Evolutionary conservation across 2,329 filamentous ascomycete genomes (phyloP), one percentile per base, ranked within the genome.

Genomic region (Dactylellina cionopaga): DNA sequence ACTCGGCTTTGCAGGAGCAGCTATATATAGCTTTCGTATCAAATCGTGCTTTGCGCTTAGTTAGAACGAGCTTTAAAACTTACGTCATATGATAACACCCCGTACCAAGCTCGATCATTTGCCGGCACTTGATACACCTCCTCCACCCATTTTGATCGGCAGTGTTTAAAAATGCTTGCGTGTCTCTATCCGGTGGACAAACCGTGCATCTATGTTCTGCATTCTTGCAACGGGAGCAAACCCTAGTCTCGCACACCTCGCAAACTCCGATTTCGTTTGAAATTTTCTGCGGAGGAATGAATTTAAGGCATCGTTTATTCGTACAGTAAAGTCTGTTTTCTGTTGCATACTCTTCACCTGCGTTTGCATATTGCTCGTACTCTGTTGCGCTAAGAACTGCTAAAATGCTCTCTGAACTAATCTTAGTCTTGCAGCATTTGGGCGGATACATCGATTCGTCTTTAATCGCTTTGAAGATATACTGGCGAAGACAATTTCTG

Each of bases 21-120:
- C 66, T 58, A 35, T 52, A 51, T 15, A 31, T 31, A 33, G 5
- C 17, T 2, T 17, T 17, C 9, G 19, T 41, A 13, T 3, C 13
- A 35, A 6, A 35, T n/a, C n/a, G n/a, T n/a, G n/a, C n/a, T n/a
- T n/a, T n/a, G n/a, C n/a, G n/a, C 25, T 13, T 24, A 25, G 5
- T 33, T 33, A 25, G 10, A 17, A 25, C 39, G 22, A 39, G 19
- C 1, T 15, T 11, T 6, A n/a, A 5, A 17, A 64, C 66, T 35
- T 15, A 71, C 66, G 58, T 71, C 58, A 71, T 71, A 54, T 71
- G 66, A 54, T 64, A 43, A 27, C 66, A 71, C 6, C 66, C 66
- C 1, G 27, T 35, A 1, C 19, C 43, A 24, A 71, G n/a, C 24
- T 71, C 66, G n/a, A 71, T 51, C 58, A 71, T 59, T 35, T 44